phyloP scores from a whole-genome alignment of 2,329 filamentous ascomycete genomes.

The Aureobasidium sp. region DNA sequence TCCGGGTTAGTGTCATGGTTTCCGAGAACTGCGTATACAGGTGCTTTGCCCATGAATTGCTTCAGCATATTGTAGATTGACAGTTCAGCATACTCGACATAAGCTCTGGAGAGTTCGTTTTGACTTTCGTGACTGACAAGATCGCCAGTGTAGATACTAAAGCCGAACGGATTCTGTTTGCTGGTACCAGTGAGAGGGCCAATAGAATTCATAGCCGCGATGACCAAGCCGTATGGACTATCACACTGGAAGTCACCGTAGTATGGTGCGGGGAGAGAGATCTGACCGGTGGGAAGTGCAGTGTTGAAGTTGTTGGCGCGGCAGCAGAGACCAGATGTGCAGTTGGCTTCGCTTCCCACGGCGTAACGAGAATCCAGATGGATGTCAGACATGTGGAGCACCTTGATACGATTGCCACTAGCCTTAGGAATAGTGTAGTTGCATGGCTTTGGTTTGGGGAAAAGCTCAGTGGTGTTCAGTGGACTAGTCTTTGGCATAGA shows the following conservation, averaged over 20 bases:
- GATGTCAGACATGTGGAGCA: slow-evolving; percentile 60
- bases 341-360: slow-evolving; percentile 60
- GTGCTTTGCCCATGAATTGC: slow-evolving; percentile 56
- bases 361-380: slow-evolving; percentile 59
- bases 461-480: slow-evolving; percentile 50
- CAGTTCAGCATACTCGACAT: slow-evolving; percentile 60
- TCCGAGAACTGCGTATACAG: slow-evolving; percentile 62
- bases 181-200: slow-evolving; percentile 63
- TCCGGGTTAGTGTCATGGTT: slow-evolving; percentile 65
- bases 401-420: slow-evolving; percentile 61
- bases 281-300: slow-evolving; percentile 35
- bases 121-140: slow-evolving; percentile 62
- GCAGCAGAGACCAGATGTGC: slow-evolving; percentile 58
- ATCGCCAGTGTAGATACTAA: slow-evolving; percentile 65
- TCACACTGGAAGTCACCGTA: slow-evolving; percentile 65
- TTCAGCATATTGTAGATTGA: slow-evolving; percentile 63
- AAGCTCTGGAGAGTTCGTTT: slow-evolving; percentile 55
- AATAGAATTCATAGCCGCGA: slow-evolving; percentile 63
- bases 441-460: slow-evolving; percentile 61
- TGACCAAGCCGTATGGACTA: slow-evolving; percentile 63
- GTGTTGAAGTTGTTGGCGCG: slow-evolving; percentile 48
- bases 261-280: slow-evolving; percentile 54
- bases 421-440: slow-evolving; percentile 48
- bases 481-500: slow-evolving; percentile 48
- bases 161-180: slow-evolving; percentile 51